Evolutionary conservation across 257 asterid genomes (phyloP), one percentile per base, ranked within the genome.

Genomic region (Prunella vulgaris): DNA sequence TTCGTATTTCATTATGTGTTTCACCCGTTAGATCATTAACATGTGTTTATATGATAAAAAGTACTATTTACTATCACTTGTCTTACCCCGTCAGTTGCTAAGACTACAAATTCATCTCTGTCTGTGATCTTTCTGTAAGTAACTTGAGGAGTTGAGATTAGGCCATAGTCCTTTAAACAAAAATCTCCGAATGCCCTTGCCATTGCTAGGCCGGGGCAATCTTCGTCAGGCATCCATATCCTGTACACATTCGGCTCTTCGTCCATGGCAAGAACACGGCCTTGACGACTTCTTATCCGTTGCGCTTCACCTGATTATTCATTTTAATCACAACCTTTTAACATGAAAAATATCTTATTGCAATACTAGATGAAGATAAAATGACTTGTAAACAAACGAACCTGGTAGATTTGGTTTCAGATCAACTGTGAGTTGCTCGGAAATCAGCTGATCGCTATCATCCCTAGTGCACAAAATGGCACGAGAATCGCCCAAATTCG

Each of bases 131-230:
- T 85, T 72, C 96, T 74, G 35, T 80, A 87, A 37, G 74, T 73
- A 0, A 90, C 77, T 69, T 84, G 74, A n/a, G 98, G 98, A 9
- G 85, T 83, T 6, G 96, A 87, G 40, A 87, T 84, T 40, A 92
- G 84, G 27, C 98, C 98, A 33, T 28, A 89, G 62, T 92, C 97
- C 66, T 92, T 89, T 46, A 92, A 74, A 75, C 96, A 89, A 68
- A 92, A 92, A 70, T 90, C 98, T 44, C 98, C 98, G 58, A 92
- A 92, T 32, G 97, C 95, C 52, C 97, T 78, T 1, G 98, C 88
- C 98, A 92, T 92, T 72, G 97, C 98, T 49, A 92, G 85, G 17
- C 98, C 98, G 0, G 98, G 98, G 77, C 92, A 86, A 69, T 90
- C 96, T 79, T 86, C 85, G 54, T 89, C 79, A 10, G 98, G 98